Evolutionary conservation across 139 green algal species (phyloP).

Genomic region (Pedinophyceae sp.): DNA sequence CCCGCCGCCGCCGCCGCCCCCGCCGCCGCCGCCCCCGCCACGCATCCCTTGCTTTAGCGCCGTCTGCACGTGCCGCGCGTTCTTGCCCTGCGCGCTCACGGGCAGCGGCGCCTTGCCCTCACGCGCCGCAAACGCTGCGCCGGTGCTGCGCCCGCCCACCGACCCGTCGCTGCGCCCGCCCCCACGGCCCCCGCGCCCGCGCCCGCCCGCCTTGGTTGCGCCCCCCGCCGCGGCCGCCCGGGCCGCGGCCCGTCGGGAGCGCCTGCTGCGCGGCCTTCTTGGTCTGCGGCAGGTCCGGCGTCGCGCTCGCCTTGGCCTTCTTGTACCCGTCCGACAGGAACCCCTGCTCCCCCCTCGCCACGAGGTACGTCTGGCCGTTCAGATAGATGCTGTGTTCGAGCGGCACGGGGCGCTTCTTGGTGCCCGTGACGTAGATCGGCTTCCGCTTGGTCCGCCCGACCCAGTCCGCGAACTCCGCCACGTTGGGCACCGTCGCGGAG

Average conservation of each 20-base stretch:
- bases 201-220: too few species aligned
- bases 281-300: too few species aligned
- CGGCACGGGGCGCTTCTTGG: conserved; percentile 71
- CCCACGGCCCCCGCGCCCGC: neutral
- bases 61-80: neutral
- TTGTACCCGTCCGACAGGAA: conserved; percentile 11
- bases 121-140: too few species aligned
- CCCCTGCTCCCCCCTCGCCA: too few species aligned
- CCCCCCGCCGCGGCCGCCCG: too few species aligned
- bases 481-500: conserved; percentile 91
- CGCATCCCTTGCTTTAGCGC: conserved; percentile 14
- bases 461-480: conserved; percentile 95
- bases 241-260: too few species aligned
- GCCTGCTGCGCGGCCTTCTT: too few species aligned
- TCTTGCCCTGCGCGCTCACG: too few species aligned
- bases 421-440: conserved; percentile 73
- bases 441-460: conserved; percentile 85
- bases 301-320: conserved; percentile 2
- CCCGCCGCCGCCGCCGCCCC: conserved; percentile 10
- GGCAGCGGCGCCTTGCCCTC: too few species aligned
- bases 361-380: conserved; percentile 11
- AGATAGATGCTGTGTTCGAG: conserved; percentile 90
- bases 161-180: neutral
- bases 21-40: conserved; percentile 27
- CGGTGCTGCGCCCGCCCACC: too few species aligned